Evolutionary conservation across 495 filamentous ascomycete species (phyloP).

Genomic region (Aspergillus steynii): DNA sequence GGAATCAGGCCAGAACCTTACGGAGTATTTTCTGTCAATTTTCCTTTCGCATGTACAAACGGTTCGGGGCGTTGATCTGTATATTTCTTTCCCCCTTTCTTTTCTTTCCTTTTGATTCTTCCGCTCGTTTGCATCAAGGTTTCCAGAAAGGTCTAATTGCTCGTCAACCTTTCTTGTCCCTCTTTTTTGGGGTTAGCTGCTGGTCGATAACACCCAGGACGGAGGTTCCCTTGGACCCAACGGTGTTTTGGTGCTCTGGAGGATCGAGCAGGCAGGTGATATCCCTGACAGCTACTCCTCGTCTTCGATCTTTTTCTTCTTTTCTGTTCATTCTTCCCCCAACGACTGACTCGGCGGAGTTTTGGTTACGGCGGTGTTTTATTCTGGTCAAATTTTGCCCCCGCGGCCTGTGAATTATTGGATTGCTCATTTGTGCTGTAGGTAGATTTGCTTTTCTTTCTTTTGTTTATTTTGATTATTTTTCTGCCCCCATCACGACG

Average conservation of each 20-base stretch:
- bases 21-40: conserved; percentile 5
- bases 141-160: conserved; percentile 1
- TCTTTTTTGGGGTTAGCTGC: conserved; percentile 14
- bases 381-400: conserved; percentile 16
- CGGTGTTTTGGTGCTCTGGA: neutral
- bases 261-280: neutral
- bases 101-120: conserved; percentile 11
- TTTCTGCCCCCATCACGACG: too few species aligned
- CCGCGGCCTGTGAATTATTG: conserved; percentile 16
- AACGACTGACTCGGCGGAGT: conserved; percentile 14
- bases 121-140: conserved; percentile 6
- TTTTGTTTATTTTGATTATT: neutral
- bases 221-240: neutral
- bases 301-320: neutral
- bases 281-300: neutral
- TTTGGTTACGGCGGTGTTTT: conserved; percentile 6
- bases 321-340: conserved; percentile 1
- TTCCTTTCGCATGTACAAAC: conserved; percentile 4
- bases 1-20: neutral
- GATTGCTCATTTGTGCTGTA: conserved; percentile 9
- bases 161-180: neutral
- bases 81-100: conserved; percentile 5
- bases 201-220: conserved; percentile 12
- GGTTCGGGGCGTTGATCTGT: conserved; percentile 4
- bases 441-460: conserved; percentile 15